Percentiles rank a stretch among this genome's conserved stretches.
phyloP scores from a whole-genome alignment of 2,329 filamentous ascomycete genomes.

The Diaporthe citrichinensis region DNA sequence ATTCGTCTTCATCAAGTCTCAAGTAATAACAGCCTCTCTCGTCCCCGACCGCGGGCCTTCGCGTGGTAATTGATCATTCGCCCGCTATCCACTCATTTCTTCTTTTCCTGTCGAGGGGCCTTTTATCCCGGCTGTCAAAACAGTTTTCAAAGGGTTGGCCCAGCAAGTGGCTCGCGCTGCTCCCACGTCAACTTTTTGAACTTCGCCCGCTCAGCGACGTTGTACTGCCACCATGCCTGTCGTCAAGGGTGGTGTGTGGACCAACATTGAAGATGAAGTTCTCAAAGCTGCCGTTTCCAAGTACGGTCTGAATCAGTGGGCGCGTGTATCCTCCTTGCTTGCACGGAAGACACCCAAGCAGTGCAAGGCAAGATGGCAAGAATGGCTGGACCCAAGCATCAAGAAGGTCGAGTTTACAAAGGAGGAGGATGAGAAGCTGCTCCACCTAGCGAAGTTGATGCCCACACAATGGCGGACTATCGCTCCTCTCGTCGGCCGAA shows the following conservation, averaged over 20 bases:
- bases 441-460: conserved; percentile 98
- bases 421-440: conserved; percentile 96
- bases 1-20: background rate
- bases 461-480: conserved; percentile 99
- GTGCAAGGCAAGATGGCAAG: conserved; percentile 98
- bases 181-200: background rate
- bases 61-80: background rate
- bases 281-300: conserved; percentile 96
- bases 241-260: conserved; percentile 83
- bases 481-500: conserved; percentile 94
- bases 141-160: background rate
- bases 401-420: conserved; percentile 99
- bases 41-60: background rate
- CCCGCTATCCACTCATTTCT: background rate
- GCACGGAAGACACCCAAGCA: conserved; percentile 98
- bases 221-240: conserved; percentile 70
- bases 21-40: conserved; percentile 1
- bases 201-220: background rate
- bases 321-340: conserved; percentile 95
- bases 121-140: background rate
- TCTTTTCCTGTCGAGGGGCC: background rate
- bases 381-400: conserved; percentile 98
- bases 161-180: background rate
- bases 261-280: conserved; percentile 91
- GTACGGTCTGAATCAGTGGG: conserved; percentile 98